Base-by-base conservation (phyloP, 768 basidiomycete genomes). In the Xerocomellus amylosporus region DNA sequence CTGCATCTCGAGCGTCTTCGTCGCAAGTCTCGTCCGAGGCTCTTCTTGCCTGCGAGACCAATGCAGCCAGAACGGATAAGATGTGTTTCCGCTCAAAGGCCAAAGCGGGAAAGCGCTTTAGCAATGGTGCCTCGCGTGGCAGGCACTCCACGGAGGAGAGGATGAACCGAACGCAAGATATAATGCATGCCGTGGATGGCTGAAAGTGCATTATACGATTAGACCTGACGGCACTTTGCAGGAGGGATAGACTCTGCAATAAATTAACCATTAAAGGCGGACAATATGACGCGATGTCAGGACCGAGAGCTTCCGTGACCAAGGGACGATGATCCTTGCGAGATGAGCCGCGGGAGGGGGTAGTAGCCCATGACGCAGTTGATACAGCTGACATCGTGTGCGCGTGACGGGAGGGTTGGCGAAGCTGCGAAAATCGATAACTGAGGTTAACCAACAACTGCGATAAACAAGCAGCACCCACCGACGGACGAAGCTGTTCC, bases 171-270 rank as follows among this genome's bases (percentile, higher is more conserved):
- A 98, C 93, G 50, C 90, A 92, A 13, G 93, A 93, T 61, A 99
- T 94, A 55, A 98, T 88, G 71, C 87, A 94, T 14, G 94, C 95
- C 0, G 95, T 92, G 3, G 93, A 88, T 7, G 96, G 94, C 64
- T 94, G 92, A 63, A 93, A 95, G 71, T 98, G 96, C 3, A 85
- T 74, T 26, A 83, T 73, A 43, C 90, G 84, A 62, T 85, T 85
- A n/a, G 83, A 77, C 40, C 84, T 79, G 19, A 93, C 93, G 6
- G 94, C 90, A 52, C 81, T 88, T 64, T 95, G 89, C 22, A 99
- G 79, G 40, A 98, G 78, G 8, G 88, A 86, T 38, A 98, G 77
- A 14, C 89, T 90, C 60, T 94, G 93, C 8, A 91, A 77, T 44
- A 98, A 81, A 14, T 92, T 88, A 13, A 87, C 77, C 81, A 97